Evolutionary conservation across 768 basidiomycete species (phyloP).

Genomic region (Cystobasidium tubakii): DNA sequence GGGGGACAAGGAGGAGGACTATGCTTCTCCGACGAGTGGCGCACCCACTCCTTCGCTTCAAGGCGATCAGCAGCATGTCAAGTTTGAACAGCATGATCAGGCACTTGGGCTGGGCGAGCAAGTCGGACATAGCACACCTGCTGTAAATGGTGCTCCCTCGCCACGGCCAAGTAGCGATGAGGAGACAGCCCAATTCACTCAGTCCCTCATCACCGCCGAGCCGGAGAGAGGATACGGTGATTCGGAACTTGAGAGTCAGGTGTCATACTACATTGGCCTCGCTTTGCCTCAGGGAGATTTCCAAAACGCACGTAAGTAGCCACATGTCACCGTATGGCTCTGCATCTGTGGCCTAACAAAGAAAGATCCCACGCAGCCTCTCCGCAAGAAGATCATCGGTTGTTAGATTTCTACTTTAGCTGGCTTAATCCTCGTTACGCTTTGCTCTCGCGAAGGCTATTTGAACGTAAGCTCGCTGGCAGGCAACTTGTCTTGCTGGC

Average conservation of each 20-base stretch:
- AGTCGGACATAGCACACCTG: neutral
- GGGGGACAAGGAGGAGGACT: neutral
- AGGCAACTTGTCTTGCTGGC: neutral
- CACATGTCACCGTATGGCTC: neutral
- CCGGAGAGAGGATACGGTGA: neutral
- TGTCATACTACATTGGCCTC: neutral
- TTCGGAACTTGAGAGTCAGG: neutral
- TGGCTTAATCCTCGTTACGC: slow-evolving; percentile 23
- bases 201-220: neutral
- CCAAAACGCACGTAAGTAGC: neutral
- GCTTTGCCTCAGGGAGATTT: neutral
- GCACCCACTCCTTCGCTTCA: neutral
- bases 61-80: neutral
- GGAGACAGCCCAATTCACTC: slow-evolving; percentile 12
- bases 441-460: neutral
- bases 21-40: neutral
- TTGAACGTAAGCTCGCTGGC: neutral
- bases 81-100: neutral
- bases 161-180: slow-evolving; percentile 12
- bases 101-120: neutral
- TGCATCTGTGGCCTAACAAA: neutral
- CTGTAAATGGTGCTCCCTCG: neutral
- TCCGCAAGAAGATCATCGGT: neutral
- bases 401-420: slow-evolving; percentile 7
- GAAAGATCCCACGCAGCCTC: neutral